phyloP scores from a whole-genome alignment of 2,329 filamentous ascomycete species.

The Ophiostoma triangulosporum region DNA sequence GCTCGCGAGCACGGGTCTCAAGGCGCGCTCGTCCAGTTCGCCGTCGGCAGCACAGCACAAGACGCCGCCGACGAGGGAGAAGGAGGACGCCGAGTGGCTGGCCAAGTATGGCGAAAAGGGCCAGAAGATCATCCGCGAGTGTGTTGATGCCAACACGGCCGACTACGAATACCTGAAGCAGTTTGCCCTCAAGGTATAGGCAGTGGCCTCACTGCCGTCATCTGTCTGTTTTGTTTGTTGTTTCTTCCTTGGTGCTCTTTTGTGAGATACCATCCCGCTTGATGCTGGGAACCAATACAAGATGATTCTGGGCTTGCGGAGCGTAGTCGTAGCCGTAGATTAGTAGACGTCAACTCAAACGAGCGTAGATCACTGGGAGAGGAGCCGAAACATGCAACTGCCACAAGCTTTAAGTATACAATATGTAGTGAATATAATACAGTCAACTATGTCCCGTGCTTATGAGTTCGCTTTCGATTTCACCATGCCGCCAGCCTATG shows the following conservation, averaged over 20 bases:
- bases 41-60: conserved; percentile 27
- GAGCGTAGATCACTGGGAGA: too few relatives aligned
- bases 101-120: conserved; percentile 62
- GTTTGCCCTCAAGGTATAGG: conserved; percentile 52
- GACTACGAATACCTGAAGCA: conserved; percentile 74
- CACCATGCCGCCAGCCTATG: background rate
- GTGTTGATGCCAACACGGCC: conserved; percentile 56
- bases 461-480: background rate
- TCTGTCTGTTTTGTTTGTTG: background rate
- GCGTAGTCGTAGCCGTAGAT: background rate
- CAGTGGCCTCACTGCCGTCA: background rate
- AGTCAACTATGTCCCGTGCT: background rate
- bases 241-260: background rate
- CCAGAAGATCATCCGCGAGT: conserved; percentile 54
- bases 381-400: too few relatives aligned
- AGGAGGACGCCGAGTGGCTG: conserved; percentile 57
- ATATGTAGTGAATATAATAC: background rate
- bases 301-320: background rate
- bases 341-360: too few relatives aligned
- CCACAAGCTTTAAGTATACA: too few relatives aligned
- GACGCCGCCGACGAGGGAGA: conserved; percentile 31
- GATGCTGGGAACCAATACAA: background rate
- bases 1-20: conserved; percentile 65
- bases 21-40: conserved; percentile 42
- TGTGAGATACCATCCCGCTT: background rate